Percentiles rank a stretch among this genome's conserved stretches.
These are phyloP conservation scores for Malus hybrid DNA, from an alignment of 331 rosid species.

Conservation along the genomic window DNA sequence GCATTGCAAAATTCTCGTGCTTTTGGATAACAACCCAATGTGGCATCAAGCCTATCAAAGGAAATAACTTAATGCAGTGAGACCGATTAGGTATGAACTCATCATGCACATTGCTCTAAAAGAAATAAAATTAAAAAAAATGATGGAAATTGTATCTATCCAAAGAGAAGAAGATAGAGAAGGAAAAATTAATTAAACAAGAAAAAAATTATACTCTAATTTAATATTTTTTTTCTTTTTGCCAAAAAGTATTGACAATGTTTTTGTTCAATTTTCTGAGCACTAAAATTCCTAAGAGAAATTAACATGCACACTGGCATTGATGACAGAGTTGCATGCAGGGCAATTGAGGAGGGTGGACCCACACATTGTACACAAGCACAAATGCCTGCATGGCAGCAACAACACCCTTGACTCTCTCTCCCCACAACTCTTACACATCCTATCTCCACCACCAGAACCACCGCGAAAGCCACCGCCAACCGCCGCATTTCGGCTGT, in stretches of 20 bases:
- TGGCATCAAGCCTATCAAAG: neutral
- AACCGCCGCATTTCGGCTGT: neutral
- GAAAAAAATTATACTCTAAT: neutral
- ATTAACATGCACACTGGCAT: conserved; percentile 78
- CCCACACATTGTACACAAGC: conserved; percentile 77
- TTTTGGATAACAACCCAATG: neutral
- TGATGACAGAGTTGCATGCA: conserved; percentile 52
- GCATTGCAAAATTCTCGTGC: no score
- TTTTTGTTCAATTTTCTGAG: neutral
- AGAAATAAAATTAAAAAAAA: neutral
- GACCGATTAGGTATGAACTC: neutral
- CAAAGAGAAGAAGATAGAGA: neutral
- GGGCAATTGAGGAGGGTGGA: conserved; percentile 64
- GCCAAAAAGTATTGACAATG: neutral
- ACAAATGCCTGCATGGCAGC: conserved; percentile 86
- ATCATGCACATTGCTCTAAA: neutral
- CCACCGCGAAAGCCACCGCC: neutral
- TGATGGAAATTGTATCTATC: neutral
- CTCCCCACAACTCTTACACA: conserved; percentile 54
- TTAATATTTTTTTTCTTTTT: neutral
- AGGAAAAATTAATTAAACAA: neutral
- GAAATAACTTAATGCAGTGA: neutral
- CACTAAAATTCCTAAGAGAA: conserved; percentile 34
- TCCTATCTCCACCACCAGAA: conserved; percentile 8
- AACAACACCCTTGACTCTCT: conserved; percentile 60